Conservation (phyloP, 345 rosid genomes). For the Psidium friedrichsthalianum region DNA sequence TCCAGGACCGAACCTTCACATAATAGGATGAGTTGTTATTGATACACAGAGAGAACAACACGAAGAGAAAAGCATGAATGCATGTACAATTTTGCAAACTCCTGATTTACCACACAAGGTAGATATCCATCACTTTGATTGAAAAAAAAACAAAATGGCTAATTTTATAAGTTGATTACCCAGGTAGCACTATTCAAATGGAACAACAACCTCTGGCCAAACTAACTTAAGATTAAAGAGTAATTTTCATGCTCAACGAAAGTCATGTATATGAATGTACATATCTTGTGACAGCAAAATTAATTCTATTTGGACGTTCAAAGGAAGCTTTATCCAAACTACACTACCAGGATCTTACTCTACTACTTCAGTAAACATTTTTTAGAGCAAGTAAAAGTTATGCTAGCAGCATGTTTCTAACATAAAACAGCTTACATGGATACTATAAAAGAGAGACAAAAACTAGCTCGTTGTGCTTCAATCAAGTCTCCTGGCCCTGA, state of each 20-base stretch:
- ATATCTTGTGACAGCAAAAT: background rate
- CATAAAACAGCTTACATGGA: slow-evolving; percentile 53
- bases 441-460: slow-evolving; percentile 81
- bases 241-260: background rate
- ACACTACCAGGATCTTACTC: background rate
- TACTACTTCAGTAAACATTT: background rate
- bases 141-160: background rate
- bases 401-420: background rate
- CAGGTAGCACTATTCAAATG: background rate
- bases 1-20: slow-evolving; percentile 85
- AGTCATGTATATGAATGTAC: background rate
- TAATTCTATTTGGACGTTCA: background rate
- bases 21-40: slow-evolving; percentile 5
- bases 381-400: background rate
- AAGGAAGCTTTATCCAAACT: background rate
- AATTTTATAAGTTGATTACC: background rate
- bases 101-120: background rate
- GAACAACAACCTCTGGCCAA: background rate
- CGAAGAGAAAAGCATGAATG: background rate
- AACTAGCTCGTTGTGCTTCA: slow-evolving; percentile 94
- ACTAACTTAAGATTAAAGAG: background rate
- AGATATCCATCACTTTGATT: background rate
- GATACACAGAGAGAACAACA: background rate
- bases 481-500: slow-evolving; percentile 86
- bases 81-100: background rate